Base-by-base conservation (phyloP, 495 filamentous ascomycete species). In the Melanomma pulvis-pyrius region DNA sequence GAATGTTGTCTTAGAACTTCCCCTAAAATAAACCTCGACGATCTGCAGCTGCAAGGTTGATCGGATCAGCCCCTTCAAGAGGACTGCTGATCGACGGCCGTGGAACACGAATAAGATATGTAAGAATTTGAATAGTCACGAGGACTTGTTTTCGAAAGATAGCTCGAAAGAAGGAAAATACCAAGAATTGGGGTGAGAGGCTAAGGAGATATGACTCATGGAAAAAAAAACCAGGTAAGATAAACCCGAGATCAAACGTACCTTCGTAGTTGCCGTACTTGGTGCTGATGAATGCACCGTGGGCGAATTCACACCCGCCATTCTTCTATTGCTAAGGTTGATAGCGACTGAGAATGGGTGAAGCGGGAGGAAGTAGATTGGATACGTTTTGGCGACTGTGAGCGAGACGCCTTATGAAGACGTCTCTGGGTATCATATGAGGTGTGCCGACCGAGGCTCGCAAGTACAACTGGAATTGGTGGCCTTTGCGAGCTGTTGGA, bases 271-370 rank as follows among this genome's bases (percentile, higher is more conserved):
- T 12, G 44, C 29, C 26, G 26, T 32, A 22, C 1, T 39, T 2
- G 55, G 39, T 13, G 15, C 22, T 21, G 61, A 5, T 2, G 60
- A 17, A 34, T 69, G 67, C 44, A 69, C 67, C 12, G 53, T 60
- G 1, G 67, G 67, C n/a, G 46, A 36, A 19, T 22, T 30, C 2
- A 30, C 29, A 17, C 55, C 36, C n/a, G 54, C 21, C 48, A 34
- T 60, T 47, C 61, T 22, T 26, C 61, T 11, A 4, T 26, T 29
- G 41, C 54, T 48, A 55, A 54, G 61, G 46, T 69, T 69, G 54
- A 69, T 69, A 29, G 67, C 67, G 48, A 69, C 46, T 29, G 67
- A 69, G 55, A 69, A 69, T 4, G 67, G 67, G 41, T 69, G 67
- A n/a, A 69, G 56, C 11, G 60, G 67, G 32, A 69, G 61, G 36